Conservation (phyloP, 2,329 filamentous ascomycete species). For the Sporothrix brunneoviolacea region DNA sequence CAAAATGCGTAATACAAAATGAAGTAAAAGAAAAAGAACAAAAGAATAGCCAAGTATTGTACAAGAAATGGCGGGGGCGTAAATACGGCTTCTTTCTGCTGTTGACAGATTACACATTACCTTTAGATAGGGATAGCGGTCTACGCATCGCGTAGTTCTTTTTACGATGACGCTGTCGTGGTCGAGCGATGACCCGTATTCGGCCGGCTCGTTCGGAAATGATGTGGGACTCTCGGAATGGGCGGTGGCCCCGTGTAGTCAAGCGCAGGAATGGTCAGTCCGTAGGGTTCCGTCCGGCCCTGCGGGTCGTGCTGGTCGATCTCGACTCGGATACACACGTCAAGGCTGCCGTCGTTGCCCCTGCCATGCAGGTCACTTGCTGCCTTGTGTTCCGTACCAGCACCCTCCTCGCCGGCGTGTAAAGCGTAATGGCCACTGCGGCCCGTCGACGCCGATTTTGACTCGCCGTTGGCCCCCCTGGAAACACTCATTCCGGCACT, state of each 20-base stretch:
- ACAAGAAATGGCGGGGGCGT: too few species aligned
- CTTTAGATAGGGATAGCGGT: too few species aligned
- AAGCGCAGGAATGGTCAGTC: constrained; percentile 75
- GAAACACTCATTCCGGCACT: constrained; percentile 17
- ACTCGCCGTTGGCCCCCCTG: constrained; percentile 9
- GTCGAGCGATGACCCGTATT: constrained; percentile 9
- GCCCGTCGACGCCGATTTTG: constrained; percentile 22
- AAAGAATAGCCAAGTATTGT: not conserved
- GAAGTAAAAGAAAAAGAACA: not conserved
- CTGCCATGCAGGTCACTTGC: constrained; percentile 52
- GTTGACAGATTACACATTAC: constrained; percentile 5
- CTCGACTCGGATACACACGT: constrained; percentile 82
- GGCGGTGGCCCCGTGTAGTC: constrained; percentile 20
- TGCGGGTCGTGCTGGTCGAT: constrained; percentile 74
- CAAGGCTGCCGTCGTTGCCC: constrained; percentile 56
- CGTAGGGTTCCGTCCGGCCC: constrained; percentile 76
- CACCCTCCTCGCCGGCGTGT: constrained; percentile 67
- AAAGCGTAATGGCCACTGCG: constrained; percentile 66
- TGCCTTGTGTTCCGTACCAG: constrained; percentile 72
- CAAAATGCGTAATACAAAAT: not conserved
- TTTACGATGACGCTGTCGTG: constrained; percentile 7
- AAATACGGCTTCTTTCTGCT: too few species aligned
- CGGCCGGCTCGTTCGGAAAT: constrained; percentile 13
- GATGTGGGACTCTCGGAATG: constrained; percentile 14
- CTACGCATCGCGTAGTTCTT: too few species aligned